These are phyloP conservation scores for Colletotrichum costaricense DNA, from an alignment of 2,329 filamentous ascomycete genomes.

Conservation along the genomic window DNA sequence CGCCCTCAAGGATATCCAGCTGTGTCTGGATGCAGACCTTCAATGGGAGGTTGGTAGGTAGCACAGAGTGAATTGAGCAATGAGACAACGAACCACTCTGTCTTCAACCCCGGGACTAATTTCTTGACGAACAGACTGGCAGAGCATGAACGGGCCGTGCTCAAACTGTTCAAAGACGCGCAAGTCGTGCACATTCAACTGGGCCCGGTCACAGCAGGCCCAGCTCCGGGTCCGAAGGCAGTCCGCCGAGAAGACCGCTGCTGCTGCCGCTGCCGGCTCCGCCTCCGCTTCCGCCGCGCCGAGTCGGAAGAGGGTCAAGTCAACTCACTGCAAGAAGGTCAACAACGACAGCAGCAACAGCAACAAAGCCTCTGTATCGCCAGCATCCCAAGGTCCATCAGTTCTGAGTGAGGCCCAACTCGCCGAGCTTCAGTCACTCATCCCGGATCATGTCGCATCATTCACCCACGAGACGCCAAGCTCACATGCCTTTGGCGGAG, in stretches of 20 bases:
- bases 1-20: constrained; percentile 19
- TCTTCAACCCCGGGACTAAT: background rate
- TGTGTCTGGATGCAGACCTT: constrained; percentile 3
- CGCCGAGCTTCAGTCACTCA: background rate
- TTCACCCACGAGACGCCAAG: background rate
- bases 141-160: constrained; percentile 35
- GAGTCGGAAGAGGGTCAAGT: constrained; percentile 19
- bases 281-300: background rate
- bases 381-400: background rate
- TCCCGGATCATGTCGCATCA: background rate
- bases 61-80: too few species aligned
- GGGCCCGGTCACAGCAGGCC: constrained; percentile 38
- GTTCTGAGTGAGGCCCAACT: background rate
- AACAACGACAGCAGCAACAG: background rate
- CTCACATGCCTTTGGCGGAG: background rate
- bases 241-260: background rate
- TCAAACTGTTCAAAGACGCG: constrained; percentile 45
- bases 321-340: background rate
- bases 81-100: too few species aligned
- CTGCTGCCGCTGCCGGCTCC: too few species aligned
- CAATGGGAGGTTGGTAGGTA: constrained; percentile 26
- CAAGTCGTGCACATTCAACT: constrained; percentile 44
- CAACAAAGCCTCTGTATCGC: background rate
- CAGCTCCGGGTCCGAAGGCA: constrained; percentile 15
- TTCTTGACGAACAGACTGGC: constrained; percentile 5